phyloP scores from a whole-genome alignment of 257 asterid genomes.

The Fraxinus anomala region DNA sequence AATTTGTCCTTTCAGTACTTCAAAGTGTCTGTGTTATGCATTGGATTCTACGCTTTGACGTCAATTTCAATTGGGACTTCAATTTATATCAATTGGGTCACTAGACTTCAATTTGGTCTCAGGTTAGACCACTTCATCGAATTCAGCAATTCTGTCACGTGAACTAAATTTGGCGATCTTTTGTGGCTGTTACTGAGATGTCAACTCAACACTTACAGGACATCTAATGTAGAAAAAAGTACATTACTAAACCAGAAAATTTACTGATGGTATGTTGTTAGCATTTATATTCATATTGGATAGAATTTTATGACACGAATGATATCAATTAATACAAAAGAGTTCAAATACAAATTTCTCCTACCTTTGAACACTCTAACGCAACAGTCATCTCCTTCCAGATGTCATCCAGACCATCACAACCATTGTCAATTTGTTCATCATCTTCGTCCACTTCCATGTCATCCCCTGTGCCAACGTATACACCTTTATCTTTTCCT shows the following conservation, averaged over 20 bases:
- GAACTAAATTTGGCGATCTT: neutral
- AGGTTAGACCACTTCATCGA: neutral
- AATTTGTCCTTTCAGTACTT: neutral
- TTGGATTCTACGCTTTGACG: neutral
- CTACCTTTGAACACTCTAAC: conserved; percentile 84
- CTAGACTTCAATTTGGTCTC: neutral
- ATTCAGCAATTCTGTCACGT: neutral
- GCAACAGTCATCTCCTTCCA: conserved; percentile 85
- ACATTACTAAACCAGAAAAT: neutral
- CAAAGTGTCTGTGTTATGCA: neutral
- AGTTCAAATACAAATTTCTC: neutral
- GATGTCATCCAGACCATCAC: conserved; percentile 75
- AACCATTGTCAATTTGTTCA: conserved; percentile 42
- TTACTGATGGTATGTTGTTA: neutral
- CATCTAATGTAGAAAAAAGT: neutral
- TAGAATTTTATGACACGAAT: conserved; percentile 10
- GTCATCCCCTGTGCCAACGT: conserved; percentile 66
- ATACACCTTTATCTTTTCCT: conserved; percentile 49
- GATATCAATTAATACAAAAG: conserved; percentile 8
- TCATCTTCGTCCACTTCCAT: conserved; percentile 44
- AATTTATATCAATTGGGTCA: neutral
- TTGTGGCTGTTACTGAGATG: neutral
- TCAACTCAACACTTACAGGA: neutral
- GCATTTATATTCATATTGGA: neutral
- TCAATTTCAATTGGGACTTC: neutral